Base-by-base conservation (phyloP, 345 rosid genomes). In the Syzygium aqueum region DNA sequence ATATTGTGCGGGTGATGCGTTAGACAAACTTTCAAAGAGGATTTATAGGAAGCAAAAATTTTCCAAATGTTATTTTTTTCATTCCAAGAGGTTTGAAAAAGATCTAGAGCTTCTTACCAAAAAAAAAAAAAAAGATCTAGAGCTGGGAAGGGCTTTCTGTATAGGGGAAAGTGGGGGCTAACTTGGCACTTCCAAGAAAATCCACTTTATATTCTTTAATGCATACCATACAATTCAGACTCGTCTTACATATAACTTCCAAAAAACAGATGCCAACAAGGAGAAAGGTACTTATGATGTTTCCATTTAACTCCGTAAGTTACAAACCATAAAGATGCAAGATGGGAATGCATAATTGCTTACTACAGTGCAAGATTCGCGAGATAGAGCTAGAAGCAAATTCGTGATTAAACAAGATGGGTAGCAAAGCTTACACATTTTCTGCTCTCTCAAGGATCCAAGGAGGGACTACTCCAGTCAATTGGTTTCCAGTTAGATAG, bases 401-500 rank as follows among this genome's bases (percentile, higher is more conserved):
- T 33, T 17, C 3, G 7, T 33, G 3, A 67, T 67, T 17, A 84
- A 53, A 21, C 53, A 25, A 77, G 28, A 19, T 0, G 0, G 61
- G 54, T 61, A 61, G 84, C 85, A 46, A 65, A 84, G 9, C 84
- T 88, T 84, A 91, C 91, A 77, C 21, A 3, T 4, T 49, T 0
- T 87, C 2, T 84, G 67, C 87, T 50, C 25, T 14, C 6, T 19
- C 11, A 56, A 88, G 61, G 19, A 91, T 57, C 92, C 92, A 91
- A 27, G 0, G 3, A 77, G 91, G 94, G 21, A 92, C 80, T 2
- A 12, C 5, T 85, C 94, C 93, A 19, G 40, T 90, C 17, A 93
- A 89, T 87, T 85, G 78, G 83, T 93, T 93, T 85, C 90, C 86
- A 51, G 93, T 93, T 7, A 91, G 84, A 84, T 89, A 91, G 80